Evolutionary conservation across 106 monocot genomes (phyloP).

Genomic region (Triglochin maritima): DNA sequence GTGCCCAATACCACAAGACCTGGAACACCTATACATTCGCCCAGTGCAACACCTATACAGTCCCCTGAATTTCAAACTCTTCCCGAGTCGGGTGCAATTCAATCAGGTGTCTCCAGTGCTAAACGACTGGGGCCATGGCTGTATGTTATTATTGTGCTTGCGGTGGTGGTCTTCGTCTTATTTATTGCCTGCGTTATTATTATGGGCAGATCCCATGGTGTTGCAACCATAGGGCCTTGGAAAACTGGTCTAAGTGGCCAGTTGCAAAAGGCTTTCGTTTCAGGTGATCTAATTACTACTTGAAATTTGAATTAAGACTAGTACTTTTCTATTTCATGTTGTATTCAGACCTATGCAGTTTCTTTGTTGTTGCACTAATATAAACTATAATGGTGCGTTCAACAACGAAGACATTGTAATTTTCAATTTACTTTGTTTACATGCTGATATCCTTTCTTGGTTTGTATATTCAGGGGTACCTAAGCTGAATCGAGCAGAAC

Average conservation of each 20-base stretch:
- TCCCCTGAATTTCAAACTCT: not conserved
- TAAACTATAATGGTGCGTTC: not conserved
- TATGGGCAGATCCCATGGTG: conserved; percentile 15
- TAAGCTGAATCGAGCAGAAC: conserved; percentile 48
- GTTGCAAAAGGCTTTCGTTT: conserved; percentile 63
- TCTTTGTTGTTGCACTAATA: not conserved
- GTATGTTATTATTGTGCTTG: conserved; percentile 21
- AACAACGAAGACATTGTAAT: not conserved
- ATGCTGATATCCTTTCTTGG: not conserved
- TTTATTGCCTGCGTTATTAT: conserved; percentile 12
- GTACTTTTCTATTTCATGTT: not conserved
- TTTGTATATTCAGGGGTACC: conserved; percentile 48
- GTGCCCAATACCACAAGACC: conserved; percentile 1
- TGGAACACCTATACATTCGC: not conserved
- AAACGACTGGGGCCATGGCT: not conserved
- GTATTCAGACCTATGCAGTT: not conserved
- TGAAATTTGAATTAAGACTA: not conserved
- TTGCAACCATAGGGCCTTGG: conserved; percentile 40
- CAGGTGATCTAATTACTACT: conserved; percentile 23
- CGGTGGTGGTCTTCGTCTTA: conserved; percentile 13
- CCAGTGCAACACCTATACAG: not conserved
- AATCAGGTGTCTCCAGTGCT: too few species aligned
- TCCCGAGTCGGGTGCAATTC: not conserved
- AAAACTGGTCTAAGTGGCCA: conserved; percentile 61
- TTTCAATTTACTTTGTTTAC: not conserved